Base-by-base conservation (phyloP, 768 basidiomycete genomes). In the Strobilomyces dryophilus region DNA sequence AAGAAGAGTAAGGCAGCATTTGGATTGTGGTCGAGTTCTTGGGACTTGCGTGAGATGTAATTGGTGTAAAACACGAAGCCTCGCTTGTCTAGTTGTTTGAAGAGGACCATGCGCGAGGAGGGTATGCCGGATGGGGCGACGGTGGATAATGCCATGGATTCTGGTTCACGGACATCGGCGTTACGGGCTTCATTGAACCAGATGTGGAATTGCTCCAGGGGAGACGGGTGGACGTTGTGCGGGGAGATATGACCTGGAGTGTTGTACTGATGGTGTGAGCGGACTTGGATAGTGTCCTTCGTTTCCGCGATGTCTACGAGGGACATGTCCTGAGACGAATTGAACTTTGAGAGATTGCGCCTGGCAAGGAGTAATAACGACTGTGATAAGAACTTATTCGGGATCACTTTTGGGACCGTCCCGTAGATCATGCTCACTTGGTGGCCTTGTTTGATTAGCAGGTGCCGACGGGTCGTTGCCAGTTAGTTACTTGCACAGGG, bases 61-160 rank as follows among this genome's bases (percentile, higher is more conserved):
- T 99, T 99, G 31, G 95, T 98, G 79, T 81, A 99, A 74, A 98
- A 97, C 52, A 95, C 82, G 74, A 98, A 98, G 47, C 97, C 97
- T 50, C 76, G 82, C 29, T 77, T 64, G 74, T 98, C 97, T 62
- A 92, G 82, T 65, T 92, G 82, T 71, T 95, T 97, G 65, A 98
- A 83, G 54, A 98, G 84, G 51, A 98, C 94, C 70, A 91, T 80
- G 59, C 95, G 84, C 11, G 87, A 83, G 35, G 91, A 92, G 24
- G 95, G 95, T 57, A 94, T 80, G 34, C 89, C 92, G 1, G 71
- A 59, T 15, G 79, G 66, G 1, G 88, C 83, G 10, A 82, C 81
- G 47, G 92, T 92, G 46, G 87, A 85, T 48, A 94, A 71, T 4
- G 84, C 77, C 84, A 97, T 89, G 8, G 89, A 85, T 67, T 98